phyloP scores from a whole-genome alignment of 2,329 filamentous ascomycete species.

The Elsinoe necatrix region DNA sequence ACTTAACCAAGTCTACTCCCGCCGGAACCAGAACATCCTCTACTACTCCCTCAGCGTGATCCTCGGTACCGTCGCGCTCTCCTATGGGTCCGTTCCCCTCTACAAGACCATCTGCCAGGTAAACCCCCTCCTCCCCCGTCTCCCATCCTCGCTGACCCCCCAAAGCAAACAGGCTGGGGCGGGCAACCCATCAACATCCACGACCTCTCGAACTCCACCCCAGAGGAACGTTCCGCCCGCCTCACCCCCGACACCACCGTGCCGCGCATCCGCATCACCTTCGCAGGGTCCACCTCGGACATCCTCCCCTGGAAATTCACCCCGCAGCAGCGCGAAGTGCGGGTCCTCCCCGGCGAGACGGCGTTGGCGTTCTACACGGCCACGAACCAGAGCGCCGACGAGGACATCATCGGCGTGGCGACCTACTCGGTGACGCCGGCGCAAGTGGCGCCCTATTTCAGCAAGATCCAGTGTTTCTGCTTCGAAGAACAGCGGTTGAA shows the following conservation, averaged over 20 bases:
- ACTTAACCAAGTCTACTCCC: conserved; percentile 21
- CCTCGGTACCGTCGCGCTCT: conserved; percentile 67
- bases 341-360: conserved; percentile 90
- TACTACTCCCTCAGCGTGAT: conserved; percentile 71
- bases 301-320: conserved; percentile 95
- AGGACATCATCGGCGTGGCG: conserved; percentile 92
- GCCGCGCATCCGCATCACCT: conserved; percentile 85
- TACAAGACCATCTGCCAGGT: conserved; percentile 75
- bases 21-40: conserved; percentile 33
- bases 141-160: conserved; percentile 28
- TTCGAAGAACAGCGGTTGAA: conserved; percentile 93
- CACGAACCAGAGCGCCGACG: conserved; percentile 73
- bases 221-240: conserved; percentile 49
- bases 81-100: conserved; percentile 75
- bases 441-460: conserved; percentile 94
- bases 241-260: conserved; percentile 72
- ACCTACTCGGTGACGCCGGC: conserved; percentile 96
- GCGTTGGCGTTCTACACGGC: conserved; percentile 96
- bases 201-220: conserved; percentile 45
- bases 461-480: conserved; percentile 99
- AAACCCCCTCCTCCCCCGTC: not conserved
- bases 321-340: conserved; percentile 92
- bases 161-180: conserved; percentile 72
- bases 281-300: conserved; percentile 91
- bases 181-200: conserved; percentile 80